A percentile compares a stretch with the other conserved stretches of the same genome.
Evolutionary conservation across 768 basidiomycete genomes (phyloP).

Genomic region (Trametes coccinea): DNA sequence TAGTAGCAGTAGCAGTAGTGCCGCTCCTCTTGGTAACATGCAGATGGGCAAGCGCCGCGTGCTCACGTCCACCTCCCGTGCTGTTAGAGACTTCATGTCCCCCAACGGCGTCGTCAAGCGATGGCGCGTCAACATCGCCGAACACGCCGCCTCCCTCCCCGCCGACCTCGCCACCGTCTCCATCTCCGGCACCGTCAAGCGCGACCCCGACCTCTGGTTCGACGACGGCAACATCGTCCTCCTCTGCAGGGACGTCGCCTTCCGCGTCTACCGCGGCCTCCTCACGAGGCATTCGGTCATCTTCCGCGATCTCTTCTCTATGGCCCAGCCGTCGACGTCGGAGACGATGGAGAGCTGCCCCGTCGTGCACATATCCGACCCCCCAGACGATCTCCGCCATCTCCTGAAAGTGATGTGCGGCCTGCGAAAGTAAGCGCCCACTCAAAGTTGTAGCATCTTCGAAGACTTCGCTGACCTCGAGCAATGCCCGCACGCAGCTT

Average conservation of each 20-base stretch:
- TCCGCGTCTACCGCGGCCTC: slow-evolving; percentile 27
- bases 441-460: no score
- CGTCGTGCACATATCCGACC: slow-evolving; percentile 22
- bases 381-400: slow-evolving; percentile 19
- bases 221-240: slow-evolving; percentile 29
- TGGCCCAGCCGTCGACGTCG: slow-evolving; percentile 20
- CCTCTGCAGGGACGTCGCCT: slow-evolving; percentile 12
- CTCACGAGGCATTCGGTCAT: slow-evolving; percentile 25
- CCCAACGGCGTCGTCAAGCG: slow-evolving; percentile 22
- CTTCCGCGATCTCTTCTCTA: slow-evolving; percentile 24
- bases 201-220: slow-evolving; percentile 26
- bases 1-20: no score
- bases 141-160: slow-evolving; percentile 17
- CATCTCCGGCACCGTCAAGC: slow-evolving; percentile 19
- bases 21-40: background rate
- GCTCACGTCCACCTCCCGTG: slow-evolving; percentile 2
- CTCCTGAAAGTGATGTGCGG: slow-evolving; percentile 17
- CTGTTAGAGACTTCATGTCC: slow-evolving; percentile 18
- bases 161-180: slow-evolving; percentile 18
- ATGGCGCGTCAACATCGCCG: slow-evolving; percentile 21
- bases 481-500: background rate
- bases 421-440: slow-evolving; percentile 8
- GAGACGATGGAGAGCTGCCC: slow-evolving; percentile 24
- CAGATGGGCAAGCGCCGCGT: background rate
- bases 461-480: background rate